These are phyloP conservation scores for Verbascum thapsus DNA, from an alignment of 257 asterid genomes.

Conservation along the genomic window DNA sequence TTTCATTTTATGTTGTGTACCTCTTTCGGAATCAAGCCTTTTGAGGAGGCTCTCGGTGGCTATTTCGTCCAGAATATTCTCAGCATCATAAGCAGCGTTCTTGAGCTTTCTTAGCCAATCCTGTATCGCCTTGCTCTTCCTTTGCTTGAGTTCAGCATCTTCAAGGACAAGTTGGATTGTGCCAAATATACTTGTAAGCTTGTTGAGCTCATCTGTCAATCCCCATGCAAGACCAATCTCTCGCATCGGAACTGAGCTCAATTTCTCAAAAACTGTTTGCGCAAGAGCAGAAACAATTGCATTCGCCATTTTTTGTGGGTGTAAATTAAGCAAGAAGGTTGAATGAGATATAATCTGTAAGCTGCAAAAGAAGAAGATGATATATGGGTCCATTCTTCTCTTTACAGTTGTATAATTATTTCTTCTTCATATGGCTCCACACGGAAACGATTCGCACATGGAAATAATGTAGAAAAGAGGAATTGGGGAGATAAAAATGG, in stretches of 20 bases:
- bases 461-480: too few species aligned
- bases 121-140: conserved; percentile 19
- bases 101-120: conserved; percentile 42
- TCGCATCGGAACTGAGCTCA: conserved; percentile 2
- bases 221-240: conserved; percentile 24
- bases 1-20: conserved; percentile 7
- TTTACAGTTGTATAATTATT: too few species aligned
- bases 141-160: conserved; percentile 31
- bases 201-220: conserved; percentile 23
- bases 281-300: conserved; percentile 30
- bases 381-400: too few species aligned
- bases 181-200: conserved; percentile 4
- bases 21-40: conserved; percentile 18
- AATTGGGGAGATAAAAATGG: too few species aligned
- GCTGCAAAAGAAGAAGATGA: not conserved
- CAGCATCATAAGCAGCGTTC: conserved; percentile 42
- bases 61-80: conserved; percentile 35
- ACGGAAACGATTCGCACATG: too few species aligned
- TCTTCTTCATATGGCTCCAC: too few species aligned
- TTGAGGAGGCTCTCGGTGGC: conserved; percentile 28
- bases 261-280: conserved; percentile 5
- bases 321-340: not conserved
- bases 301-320: conserved; percentile 23
- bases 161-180: conserved; percentile 26
- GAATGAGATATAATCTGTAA: not conserved